These are phyloP conservation scores for Flueggea neowawraea DNA, from an alignment of 441 rosid genomes.

Conservation along the genomic window DNA sequence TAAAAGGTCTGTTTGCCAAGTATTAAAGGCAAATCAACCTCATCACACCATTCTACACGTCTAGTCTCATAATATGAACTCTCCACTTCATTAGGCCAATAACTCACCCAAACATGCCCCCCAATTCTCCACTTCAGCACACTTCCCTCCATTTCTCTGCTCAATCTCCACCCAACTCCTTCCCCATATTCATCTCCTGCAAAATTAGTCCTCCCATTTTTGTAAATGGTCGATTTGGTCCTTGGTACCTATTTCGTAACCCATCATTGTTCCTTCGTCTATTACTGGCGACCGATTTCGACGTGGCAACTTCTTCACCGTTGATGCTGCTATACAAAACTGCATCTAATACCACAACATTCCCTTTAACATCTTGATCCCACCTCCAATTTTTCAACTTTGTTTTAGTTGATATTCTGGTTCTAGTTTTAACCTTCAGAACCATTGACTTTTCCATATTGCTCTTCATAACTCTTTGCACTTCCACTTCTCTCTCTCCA, in stretches of 20 bases:
- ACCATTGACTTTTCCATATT: conserved; percentile 37
- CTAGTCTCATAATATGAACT: conserved; percentile 62
- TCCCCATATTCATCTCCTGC: conserved; percentile 76
- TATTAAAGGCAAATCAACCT: conserved; percentile 80
- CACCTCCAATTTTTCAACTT: conserved; percentile 75
- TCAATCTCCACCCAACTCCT: conserved; percentile 70
- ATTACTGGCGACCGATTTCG: conserved; percentile 13
- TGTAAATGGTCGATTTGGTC: conserved; percentile 48
- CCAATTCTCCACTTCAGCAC: conserved; percentile 91
- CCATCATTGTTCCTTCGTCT: background rate
- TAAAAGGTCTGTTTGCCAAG: conserved; percentile 29
- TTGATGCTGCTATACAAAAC: conserved; percentile 45
- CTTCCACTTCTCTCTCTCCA: conserved; percentile 45
- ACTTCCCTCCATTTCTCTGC: conserved; percentile 90
- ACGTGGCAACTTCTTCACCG: conserved; percentile 42
- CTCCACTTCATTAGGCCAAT: conserved; percentile 55
- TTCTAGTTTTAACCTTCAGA: conserved; percentile 47
- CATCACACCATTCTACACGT: conserved; percentile 81
- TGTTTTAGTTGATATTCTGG: conserved; percentile 43
- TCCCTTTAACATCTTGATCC: conserved; percentile 84
- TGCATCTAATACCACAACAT: conserved; percentile 67
- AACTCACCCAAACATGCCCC: conserved; percentile 72
- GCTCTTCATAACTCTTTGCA: conserved; percentile 36
- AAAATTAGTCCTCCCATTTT: conserved; percentile 72
- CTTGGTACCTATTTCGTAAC: conserved; percentile 15